Evolutionary conservation across 768 basidiomycete species (phyloP).

Genomic region (Butyriboletus loyo): DNA sequence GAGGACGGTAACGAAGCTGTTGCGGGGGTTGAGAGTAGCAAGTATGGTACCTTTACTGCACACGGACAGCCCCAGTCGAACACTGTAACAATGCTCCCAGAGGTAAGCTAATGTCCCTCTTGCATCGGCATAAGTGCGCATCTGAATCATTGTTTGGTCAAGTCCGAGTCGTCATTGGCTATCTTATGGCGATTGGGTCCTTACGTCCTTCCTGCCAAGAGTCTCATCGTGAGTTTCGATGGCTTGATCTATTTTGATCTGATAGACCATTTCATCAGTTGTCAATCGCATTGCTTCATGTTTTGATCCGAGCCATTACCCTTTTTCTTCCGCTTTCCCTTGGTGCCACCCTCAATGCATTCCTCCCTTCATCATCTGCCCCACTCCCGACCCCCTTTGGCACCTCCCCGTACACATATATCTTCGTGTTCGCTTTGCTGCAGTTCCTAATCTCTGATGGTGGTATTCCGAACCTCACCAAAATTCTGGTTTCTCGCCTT

Average conservation of each 20-base stretch:
- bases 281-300: slow-evolving; percentile 66
- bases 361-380: slow-evolving; percentile 14
- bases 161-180: slow-evolving; percentile 17
- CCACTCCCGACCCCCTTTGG: slow-evolving; percentile 25
- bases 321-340: slow-evolving; percentile 67
- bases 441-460: slow-evolving; percentile 76
- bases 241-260: not conserved
- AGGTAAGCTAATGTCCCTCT: slow-evolving; percentile 9
- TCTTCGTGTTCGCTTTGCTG: slow-evolving; percentile 65
- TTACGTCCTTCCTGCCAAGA: slow-evolving; percentile 21
- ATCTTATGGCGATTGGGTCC: slow-evolving; percentile 15
- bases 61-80: slow-evolving; percentile 11
- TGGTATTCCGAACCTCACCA: slow-evolving; percentile 67
- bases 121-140: not conserved
- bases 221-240: slow-evolving; percentile 21
- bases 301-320: slow-evolving; percentile 76
- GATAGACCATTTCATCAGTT: slow-evolving; percentile 36
- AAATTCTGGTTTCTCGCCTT: slow-evolving; percentile 80
- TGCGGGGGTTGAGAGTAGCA: slow-evolving; percentile 39
- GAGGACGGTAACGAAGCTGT: slow-evolving; percentile 41
- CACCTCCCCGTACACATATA: slow-evolving; percentile 62
- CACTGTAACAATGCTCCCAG: not conserved
- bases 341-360: slow-evolving; percentile 38
- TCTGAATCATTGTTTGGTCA: not conserved
- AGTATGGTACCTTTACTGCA: slow-evolving; percentile 72